Conservation (phyloP, 257 asterid genomes). For the Craterostigma plantagineum region DNA sequence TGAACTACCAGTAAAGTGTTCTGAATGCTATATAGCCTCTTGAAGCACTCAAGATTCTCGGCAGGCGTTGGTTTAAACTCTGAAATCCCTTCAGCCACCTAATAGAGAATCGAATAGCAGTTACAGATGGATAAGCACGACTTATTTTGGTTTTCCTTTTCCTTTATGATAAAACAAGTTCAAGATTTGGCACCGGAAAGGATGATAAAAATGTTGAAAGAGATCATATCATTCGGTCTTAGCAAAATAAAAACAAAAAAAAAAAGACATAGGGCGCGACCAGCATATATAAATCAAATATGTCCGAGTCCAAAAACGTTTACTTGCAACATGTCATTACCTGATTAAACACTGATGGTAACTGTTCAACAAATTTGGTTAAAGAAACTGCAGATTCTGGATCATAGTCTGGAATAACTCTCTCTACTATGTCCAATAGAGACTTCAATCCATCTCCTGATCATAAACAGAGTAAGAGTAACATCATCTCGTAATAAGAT, state of each 20-base stretch:
- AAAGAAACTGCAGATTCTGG: conserved; percentile 63
- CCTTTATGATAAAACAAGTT: neutral
- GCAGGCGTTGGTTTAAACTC: conserved; percentile 91
- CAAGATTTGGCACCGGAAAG: conserved; percentile 1
- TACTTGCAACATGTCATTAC: no score
- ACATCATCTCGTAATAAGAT: neutral
- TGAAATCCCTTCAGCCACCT: conserved; percentile 85
- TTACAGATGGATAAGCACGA: neutral
- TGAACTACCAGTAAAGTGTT: conserved; percentile 57
- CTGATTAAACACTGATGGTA: conserved; percentile 79
- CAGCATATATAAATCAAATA: conserved; percentile 7
- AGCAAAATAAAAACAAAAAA: neutral
- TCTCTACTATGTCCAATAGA: conserved; percentile 47
- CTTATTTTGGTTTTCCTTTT: no score
- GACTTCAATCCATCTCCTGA: conserved; percentile 52
- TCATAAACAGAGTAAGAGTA: conserved; percentile 5
- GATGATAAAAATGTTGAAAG: neutral
- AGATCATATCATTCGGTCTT: neutral
- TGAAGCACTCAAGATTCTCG: conserved; percentile 72
- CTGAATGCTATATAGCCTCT: conserved; percentile 45
- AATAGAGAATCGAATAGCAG: conserved; percentile 9
- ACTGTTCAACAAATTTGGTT: conserved; percentile 67
- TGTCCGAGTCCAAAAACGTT: neutral
- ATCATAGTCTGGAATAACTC: conserved; percentile 56
- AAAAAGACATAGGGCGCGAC: conserved; percentile 2